Base-by-base conservation (phyloP, 2,329 filamentous ascomycete species). In the Stemphylium beticola region DNA sequence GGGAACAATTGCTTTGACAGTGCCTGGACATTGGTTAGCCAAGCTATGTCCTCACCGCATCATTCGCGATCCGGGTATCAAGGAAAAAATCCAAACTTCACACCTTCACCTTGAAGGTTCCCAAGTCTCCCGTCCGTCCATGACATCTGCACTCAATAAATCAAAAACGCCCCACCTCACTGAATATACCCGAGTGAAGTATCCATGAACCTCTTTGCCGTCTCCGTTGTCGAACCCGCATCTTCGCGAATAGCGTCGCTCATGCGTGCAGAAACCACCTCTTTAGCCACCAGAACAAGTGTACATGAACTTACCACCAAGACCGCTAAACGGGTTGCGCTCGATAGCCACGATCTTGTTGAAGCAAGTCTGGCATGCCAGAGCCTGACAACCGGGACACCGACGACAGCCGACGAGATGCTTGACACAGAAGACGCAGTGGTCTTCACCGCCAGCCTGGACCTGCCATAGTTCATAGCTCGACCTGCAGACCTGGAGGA, bases 301-400 rank as follows among this genome's bases (percentile, higher is more conserved):
- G 18, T 48, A 57, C 36, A 41, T 40, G 9, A 24, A 32, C 34
- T 46, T 55, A 10, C 33, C 44, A 1, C 37, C 20, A 1, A 45
- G 2, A 4, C 54, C 45, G 22, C 31, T 34, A 32, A 47, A 54
- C 1, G 32, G 17, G 2, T 29, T 49, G 1, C 47, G 40, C 40
- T 61, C 56, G 15, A 49, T 14, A 17, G 2, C 39, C 0, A 15
- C 18, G 26, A 61, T 46, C 40, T 41, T 26, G 1, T n/a, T 18
- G 17, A 58, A 14, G 18, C 61, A 64, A 3, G 38, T 22, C 31
- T 29, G 22, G n/a, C 61, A 64, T 3, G 61, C 58, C 47, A 63
- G 12, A 7, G 56, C 61, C 46, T 63, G 40, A 31, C 58, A 63
- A 3, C 38, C 50, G 37, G 56, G 54, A n/a, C 61, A 63, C 17